phyloP scores from a whole-genome alignment of 129 eudicot species.

The Centrapalus pauciflorus region DNA sequence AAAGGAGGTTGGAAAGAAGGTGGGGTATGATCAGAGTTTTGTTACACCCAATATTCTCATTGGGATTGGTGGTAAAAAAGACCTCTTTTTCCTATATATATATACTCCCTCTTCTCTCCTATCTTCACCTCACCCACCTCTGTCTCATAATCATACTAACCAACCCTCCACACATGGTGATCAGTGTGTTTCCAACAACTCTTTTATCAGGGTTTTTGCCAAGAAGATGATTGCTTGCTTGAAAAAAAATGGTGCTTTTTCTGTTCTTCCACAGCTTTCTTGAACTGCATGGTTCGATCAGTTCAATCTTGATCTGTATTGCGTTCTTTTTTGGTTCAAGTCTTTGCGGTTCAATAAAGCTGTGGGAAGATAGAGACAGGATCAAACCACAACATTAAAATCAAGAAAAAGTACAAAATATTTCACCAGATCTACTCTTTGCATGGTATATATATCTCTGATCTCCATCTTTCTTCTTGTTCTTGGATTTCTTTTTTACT shows the following conservation, averaged over 20 bases:
- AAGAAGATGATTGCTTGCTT: constrained; percentile 13
- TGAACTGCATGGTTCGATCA: constrained; percentile 71
- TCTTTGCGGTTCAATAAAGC: constrained; percentile 90
- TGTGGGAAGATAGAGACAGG: constrained; percentile 88
- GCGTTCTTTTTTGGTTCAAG: background rate
- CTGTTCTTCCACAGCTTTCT: constrained; percentile 99
- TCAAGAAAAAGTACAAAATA: background rate
- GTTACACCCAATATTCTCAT: constrained; percentile 68
- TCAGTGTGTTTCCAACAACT: background rate
- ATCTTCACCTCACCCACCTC: background rate
- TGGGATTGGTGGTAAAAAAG: constrained; percentile 80
- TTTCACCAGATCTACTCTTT: constrained; percentile 16
- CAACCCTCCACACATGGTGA: constrained; percentile 36
- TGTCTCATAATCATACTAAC: constrained; percentile 8
- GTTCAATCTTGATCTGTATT: background rate
- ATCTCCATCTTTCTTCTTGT: background rate
- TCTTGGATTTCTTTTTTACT: background rate
- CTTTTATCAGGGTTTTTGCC: constrained; percentile 15
- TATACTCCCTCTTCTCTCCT: constrained; percentile 24
- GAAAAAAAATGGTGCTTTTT: constrained; percentile 56
- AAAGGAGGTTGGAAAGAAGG: constrained; percentile 10
- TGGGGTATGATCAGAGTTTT: constrained; percentile 19
- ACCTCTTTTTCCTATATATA: constrained; percentile 31
- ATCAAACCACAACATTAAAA: constrained; percentile 24
- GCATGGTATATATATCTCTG: constrained; percentile 14